phyloP scores from a whole-genome alignment of 208 protist species.

The Herpetomonas tarakana region DNA sequence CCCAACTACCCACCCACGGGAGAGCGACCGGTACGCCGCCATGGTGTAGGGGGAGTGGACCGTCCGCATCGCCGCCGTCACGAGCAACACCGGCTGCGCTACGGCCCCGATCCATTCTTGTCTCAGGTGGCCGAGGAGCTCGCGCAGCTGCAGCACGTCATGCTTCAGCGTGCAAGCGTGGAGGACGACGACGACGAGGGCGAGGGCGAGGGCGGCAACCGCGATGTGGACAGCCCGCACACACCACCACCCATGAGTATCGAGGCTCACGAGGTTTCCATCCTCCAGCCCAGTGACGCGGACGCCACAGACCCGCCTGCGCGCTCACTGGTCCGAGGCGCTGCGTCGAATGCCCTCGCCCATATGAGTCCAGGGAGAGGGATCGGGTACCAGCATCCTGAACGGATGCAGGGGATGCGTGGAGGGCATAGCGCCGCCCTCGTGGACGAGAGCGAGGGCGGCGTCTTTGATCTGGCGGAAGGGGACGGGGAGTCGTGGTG shows the following conservation, averaged over 20 bases:
- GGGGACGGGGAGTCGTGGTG: constrained; percentile 30
- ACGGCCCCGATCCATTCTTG: constrained; percentile 39
- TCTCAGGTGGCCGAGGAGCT: constrained; percentile 30
- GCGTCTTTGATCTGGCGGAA: constrained; percentile 56
- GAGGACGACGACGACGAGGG: constrained; percentile 20
- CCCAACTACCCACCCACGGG: background rate
- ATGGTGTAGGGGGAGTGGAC: too few relatives aligned
- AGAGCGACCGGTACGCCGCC: background rate
- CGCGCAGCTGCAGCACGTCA: constrained; percentile 33
- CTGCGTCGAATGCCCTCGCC: too few relatives aligned
- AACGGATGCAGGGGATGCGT: background rate
- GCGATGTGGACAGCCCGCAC: constrained; percentile 7
- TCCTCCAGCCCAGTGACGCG: constrained; percentile 32
- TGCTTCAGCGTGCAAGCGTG: constrained; percentile 17
- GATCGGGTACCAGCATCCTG: constrained; percentile 1
- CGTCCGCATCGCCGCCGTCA: background rate
- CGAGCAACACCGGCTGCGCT: constrained; percentile 16
- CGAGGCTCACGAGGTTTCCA: constrained; percentile 30
- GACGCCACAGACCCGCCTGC: background rate
- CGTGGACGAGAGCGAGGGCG: constrained; percentile 62
- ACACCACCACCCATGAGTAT: constrained; percentile 20
- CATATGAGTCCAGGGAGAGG: too few relatives aligned
- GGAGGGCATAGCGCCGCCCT: constrained; percentile 5
- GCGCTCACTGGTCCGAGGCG: background rate
- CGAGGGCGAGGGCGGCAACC: constrained; percentile 14